These are phyloP conservation scores for Jamesozyma gamospora DNA, from an alignment of 805 yeast species.

Conservation along the genomic window DNA sequence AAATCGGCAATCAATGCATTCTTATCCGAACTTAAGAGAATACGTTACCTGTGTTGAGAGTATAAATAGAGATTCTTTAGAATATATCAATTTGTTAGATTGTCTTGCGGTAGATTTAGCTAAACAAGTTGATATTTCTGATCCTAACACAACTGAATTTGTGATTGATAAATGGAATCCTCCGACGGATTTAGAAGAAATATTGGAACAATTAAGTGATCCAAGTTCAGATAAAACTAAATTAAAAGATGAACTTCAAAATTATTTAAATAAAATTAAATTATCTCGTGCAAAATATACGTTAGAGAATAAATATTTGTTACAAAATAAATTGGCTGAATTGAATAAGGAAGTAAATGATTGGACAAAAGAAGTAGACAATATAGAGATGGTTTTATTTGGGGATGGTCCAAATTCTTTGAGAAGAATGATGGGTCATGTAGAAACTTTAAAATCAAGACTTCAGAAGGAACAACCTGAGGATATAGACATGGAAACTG, in stretches of 20 bases:
- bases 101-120: slow-evolving; percentile 23
- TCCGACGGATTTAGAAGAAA: slow-evolving; percentile 11
- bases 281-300: slow-evolving; percentile 25
- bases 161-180: slow-evolving; percentile 19
- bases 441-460: slow-evolving; percentile 15
- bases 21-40: slow-evolving; percentile 8
- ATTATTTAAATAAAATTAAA: slow-evolving; percentile 22
- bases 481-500: not conserved
- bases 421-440: slow-evolving; percentile 20
- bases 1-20: not conserved
- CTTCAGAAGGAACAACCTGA: slow-evolving; percentile 1
- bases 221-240: slow-evolving; percentile 8
- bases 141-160: slow-evolving; percentile 12
- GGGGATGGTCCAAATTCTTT: slow-evolving; percentile 25
- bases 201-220: slow-evolving; percentile 14
- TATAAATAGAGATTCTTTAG: slow-evolving; percentile 13
- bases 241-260: slow-evolving; percentile 11
- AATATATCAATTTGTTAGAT: slow-evolving; percentile 19
- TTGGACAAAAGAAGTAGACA: slow-evolving; percentile 26
- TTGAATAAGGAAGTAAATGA: slow-evolving; percentile 21
- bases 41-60: slow-evolving; percentile 13
- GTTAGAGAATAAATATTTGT: slow-evolving; percentile 22
- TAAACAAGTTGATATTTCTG: slow-evolving; percentile 18
- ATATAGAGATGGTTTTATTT: slow-evolving; percentile 24
- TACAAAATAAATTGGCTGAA: slow-evolving; percentile 14